These are phyloP conservation scores for Hippophae tibetana DNA, from an alignment of 306 rosid species.

Conservation along the genomic window DNA sequence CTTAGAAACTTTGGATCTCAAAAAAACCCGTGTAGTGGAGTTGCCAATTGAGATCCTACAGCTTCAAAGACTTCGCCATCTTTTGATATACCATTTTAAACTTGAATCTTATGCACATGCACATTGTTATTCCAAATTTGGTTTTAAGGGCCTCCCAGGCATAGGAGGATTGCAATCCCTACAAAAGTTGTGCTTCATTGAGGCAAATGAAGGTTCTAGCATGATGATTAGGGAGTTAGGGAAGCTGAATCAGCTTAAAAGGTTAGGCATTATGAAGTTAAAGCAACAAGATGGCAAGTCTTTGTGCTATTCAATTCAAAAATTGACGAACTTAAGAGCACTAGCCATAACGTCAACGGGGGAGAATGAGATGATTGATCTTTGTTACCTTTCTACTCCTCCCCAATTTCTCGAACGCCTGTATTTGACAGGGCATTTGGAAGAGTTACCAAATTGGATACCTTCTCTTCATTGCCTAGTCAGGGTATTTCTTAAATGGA, in stretches of 20 bases:
- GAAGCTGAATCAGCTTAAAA: conserved; percentile 23
- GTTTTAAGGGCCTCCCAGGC: conserved; percentile 17
- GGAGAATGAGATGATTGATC: conserved; percentile 24
- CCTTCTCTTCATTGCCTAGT: conserved; percentile 24
- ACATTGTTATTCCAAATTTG: conserved; percentile 13
- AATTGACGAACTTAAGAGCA: conserved; percentile 14
- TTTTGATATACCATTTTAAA: conserved; percentile 24
- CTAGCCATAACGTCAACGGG: conserved; percentile 16
- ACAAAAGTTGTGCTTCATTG: conserved; percentile 30
- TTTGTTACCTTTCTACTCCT: conserved; percentile 26
- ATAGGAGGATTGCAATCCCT: conserved; percentile 21
- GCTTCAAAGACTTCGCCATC: conserved; percentile 34
- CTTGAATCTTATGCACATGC: conserved; percentile 7
- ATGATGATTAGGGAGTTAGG: conserved; percentile 19
- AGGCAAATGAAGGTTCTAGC: conserved; percentile 10
- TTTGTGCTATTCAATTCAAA: conserved; percentile 24
- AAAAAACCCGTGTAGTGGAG: conserved; percentile 19
- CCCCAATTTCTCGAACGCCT: conserved; percentile 29
- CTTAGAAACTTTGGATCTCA: conserved; percentile 32
- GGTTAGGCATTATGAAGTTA: conserved; percentile 24
- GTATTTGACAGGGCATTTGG: conserved; percentile 31
- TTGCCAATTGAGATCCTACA: conserved; percentile 29
- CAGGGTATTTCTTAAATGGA: conserved; percentile 23
- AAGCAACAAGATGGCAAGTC: conserved; percentile 20
- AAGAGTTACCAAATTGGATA: conserved; percentile 29